Evolutionary conservation across 108 stramenopile genomes (phyloP).

Genomic region (Cyclotella cryptica): DNA sequence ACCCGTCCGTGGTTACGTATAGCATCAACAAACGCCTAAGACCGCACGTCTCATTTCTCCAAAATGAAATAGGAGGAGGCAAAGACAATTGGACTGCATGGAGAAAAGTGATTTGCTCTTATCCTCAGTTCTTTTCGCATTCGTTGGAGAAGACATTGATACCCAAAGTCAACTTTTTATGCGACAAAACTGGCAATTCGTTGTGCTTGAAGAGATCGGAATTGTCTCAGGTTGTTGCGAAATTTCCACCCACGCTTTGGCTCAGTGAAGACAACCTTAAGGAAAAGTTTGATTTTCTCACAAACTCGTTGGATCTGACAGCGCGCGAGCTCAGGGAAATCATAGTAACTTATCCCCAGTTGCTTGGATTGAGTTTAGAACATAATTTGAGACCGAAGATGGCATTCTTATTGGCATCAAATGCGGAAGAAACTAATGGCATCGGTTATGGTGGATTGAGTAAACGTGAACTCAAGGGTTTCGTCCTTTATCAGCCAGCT

Average conservation of each 20-base stretch:
- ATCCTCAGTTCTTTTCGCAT: conserved; percentile 47
- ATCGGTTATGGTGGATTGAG: conserved; percentile 19
- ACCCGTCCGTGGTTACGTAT: conserved; percentile 50
- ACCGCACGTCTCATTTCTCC: conserved; percentile 36
- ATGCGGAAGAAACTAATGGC: neutral
- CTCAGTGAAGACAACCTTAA: conserved; percentile 44
- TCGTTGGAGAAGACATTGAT: conserved; percentile 39
- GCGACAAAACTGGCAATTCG: neutral
- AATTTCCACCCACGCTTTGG: conserved; percentile 57
- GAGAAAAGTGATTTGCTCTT: conserved; percentile 29
- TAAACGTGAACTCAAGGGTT: conserved; percentile 46
- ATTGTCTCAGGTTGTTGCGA: conserved; percentile 43
- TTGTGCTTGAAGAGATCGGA: conserved; percentile 43
- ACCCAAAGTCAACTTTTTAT: conserved; percentile 36
- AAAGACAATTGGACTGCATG: conserved; percentile 42
- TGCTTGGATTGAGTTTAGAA: conserved; percentile 53
- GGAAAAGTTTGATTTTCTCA: conserved; percentile 47
- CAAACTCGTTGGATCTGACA: conserved; percentile 27
- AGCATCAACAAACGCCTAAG: conserved; percentile 40
- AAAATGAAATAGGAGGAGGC: conserved; percentile 36
- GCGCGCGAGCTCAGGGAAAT: conserved; percentile 31
- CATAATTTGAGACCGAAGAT: conserved; percentile 51
- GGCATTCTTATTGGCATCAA: conserved; percentile 37
- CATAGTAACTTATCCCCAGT: conserved; percentile 55
- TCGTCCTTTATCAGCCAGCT: conserved; percentile 60